A percentile compares a stretch with the other conserved stretches of the same genome.
These are phyloP conservation scores for Akebia trifoliata DNA, from an alignment of 164 flowering plant species.

Conservation along the genomic window DNA sequence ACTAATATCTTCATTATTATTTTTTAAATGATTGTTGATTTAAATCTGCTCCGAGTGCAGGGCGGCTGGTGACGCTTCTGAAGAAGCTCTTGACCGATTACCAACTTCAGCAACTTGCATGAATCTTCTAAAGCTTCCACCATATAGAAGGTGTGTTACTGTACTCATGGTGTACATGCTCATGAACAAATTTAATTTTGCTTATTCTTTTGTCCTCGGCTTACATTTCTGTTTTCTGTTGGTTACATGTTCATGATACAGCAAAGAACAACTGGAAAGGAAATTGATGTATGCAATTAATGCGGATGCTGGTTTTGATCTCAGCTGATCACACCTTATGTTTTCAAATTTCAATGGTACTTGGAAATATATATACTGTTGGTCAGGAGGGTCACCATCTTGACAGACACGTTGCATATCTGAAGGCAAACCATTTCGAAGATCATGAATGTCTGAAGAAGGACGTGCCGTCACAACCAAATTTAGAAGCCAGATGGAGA, in stretches of 20 bases:
- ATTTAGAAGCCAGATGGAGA: background rate
- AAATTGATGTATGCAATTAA: slow-evolving; percentile 82
- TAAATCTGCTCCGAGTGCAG: slow-evolving; percentile 28
- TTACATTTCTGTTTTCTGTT: background rate
- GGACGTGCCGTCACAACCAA: background rate
- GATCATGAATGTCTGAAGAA: background rate
- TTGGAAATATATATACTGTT: background rate
- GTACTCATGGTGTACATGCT: background rate
- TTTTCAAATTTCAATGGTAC: background rate
- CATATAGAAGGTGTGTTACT: slow-evolving; percentile 68
- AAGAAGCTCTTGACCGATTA: slow-evolving; percentile 78
- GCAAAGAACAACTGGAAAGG: slow-evolving; percentile 82
- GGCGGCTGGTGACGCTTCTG: slow-evolving; percentile 79
- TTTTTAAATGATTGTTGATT: slow-evolving; percentile 4
- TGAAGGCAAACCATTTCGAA: background rate
- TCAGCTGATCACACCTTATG: slow-evolving; percentile 45
- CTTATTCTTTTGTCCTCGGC: background rate
- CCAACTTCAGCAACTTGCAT: slow-evolving; percentile 99
- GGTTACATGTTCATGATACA: slow-evolving; percentile 27
- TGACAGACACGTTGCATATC: background rate
- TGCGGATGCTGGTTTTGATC: slow-evolving; percentile 94
- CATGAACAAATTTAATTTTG: too few relatives aligned
- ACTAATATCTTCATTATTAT: background rate
- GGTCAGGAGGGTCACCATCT: slow-evolving; percentile 1
- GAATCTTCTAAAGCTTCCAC: slow-evolving; percentile 99